phyloP scores from a whole-genome alignment of 257 asterid genomes.

The Solanum piurae region DNA sequence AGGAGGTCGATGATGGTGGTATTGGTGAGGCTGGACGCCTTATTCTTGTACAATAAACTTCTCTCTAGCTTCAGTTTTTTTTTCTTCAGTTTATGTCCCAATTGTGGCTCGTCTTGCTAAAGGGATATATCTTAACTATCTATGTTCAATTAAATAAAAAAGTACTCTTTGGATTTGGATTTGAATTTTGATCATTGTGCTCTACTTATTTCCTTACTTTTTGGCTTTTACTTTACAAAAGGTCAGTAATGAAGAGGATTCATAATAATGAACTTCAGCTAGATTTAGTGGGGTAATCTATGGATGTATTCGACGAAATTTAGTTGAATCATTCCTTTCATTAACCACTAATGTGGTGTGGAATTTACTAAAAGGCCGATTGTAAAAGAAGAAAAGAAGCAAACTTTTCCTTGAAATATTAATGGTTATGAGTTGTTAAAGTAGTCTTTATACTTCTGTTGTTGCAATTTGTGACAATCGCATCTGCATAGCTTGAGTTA shows the following conservation, averaged over 20 bases:
- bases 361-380: neutral
- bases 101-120: neutral
- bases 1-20: slow-evolving; percentile 21
- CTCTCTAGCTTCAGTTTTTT: neutral
- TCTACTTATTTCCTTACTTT: neutral
- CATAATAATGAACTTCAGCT: neutral
- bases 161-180: neutral
- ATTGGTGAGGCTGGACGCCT: slow-evolving; percentile 40
- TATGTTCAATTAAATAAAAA: neutral
- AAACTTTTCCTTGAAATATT: neutral
- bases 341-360: neutral
- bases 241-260: neutral
- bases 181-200: neutral
- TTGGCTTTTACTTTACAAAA: neutral
- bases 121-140: neutral
- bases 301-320: neutral
- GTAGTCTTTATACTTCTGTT: neutral
- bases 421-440: neutral
- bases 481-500: neutral
- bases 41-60: slow-evolving; percentile 58
- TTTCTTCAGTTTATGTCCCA: neutral
- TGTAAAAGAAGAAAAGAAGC: neutral
- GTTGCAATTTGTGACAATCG: neutral
- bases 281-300: neutral
- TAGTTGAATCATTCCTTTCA: neutral